Evolutionary conservation across 2,329 filamentous ascomycete genomes (phyloP), one percentile per base, ranked within the genome.

Genomic region (Metarhizium rileyi): DNA sequence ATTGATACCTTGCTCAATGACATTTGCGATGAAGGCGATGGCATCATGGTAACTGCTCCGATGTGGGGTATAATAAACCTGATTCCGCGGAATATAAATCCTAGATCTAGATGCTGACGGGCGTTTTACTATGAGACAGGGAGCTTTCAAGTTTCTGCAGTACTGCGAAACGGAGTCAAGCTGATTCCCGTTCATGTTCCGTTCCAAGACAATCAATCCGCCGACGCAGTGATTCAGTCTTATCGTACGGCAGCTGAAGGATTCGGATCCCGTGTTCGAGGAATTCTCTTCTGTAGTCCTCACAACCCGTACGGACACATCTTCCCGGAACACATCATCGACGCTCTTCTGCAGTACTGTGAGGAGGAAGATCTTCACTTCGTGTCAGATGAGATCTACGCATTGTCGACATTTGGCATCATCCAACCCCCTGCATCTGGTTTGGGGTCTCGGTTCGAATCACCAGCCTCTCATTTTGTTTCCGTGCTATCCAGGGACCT

Each of bases 281-380:
- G 45, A 12, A 48, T 51, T 10, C 30, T 51, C 3, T 51, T 51
- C 27, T 51, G 49, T 30, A 51, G 48, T 28, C 49, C 49, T 5
- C 49, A 51, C 16, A 51, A 51, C 26, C 49, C 49, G 12, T 28
- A 43, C 18, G 49, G 49, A 18, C 49, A 51, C 35, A 48, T 51
- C 18, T 48, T 38, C 28, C 49, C 49, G n/a, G n/a, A 28, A 10
- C 18, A 48, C n/a, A 46, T 36, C 6, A 27, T 51, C 9, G 49
- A 51, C 20, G 45, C 40, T 3, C 30, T 51, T n/a, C 28, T 51
- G 3, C 27, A 44, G 27, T 48, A 48, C n/a, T 48, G 38, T 20
- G 40, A 51, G 26, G 40, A 51, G 22, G 46, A 20, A 8, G 20
- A 51, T 25, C 28, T 51, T 5, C 49, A 51, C 28, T 48, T 51